Conservation (phyloP, 257 asterid species). For the Capsicum chinense region DNA sequence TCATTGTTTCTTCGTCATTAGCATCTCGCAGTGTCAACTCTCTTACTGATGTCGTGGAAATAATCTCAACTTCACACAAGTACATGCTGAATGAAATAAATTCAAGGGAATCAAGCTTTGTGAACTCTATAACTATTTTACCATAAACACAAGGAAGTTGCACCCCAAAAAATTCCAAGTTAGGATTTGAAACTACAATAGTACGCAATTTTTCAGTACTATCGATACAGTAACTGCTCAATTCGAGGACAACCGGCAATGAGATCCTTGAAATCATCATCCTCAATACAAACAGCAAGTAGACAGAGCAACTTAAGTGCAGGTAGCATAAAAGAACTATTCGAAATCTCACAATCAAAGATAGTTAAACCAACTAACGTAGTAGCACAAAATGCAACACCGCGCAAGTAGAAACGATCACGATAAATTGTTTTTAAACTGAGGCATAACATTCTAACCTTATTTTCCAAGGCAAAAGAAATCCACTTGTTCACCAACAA, state of each 20-base stretch:
- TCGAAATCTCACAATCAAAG: background rate
- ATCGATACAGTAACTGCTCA: background rate
- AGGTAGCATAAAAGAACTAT: background rate
- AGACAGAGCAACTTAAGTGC: background rate
- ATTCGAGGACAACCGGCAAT: background rate
- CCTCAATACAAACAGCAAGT: background rate
- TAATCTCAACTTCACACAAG: background rate
- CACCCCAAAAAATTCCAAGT: background rate
- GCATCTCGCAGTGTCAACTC: background rate
- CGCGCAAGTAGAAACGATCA: background rate
- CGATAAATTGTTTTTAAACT: background rate
- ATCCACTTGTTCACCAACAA: too few species aligned
- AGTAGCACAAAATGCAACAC: background rate
- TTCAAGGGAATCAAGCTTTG: background rate
- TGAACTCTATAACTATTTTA: background rate
- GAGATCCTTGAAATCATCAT: background rate
- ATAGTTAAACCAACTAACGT: background rate
- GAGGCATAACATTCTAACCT: too few species aligned
- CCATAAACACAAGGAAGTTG: background rate
- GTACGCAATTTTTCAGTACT: background rate
- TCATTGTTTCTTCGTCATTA: background rate
- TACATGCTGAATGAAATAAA: background rate
- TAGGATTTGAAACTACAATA: constrained; percentile 8
- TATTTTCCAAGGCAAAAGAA: too few species aligned
- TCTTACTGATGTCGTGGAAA: background rate